Evolutionary conservation across 805 yeast species (phyloP).

Genomic region (Candida koratica): DNA sequence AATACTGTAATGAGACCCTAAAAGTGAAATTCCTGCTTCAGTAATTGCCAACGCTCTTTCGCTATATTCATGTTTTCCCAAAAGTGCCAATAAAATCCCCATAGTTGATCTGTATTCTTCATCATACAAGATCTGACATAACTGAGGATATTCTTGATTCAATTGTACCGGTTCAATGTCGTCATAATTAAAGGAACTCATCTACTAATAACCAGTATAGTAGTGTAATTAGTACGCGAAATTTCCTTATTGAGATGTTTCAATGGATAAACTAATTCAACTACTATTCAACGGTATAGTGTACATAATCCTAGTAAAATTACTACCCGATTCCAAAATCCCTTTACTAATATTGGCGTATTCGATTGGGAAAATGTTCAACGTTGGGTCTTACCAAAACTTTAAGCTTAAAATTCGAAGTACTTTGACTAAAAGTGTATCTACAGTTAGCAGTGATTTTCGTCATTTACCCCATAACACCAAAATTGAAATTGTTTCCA

Average conservation of each 20-base stretch:
- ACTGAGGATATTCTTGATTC: slow-evolving; percentile 40
- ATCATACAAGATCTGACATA: slow-evolving; percentile 67
- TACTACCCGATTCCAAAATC: slow-evolving; percentile 6
- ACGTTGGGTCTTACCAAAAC: slow-evolving; percentile 1
- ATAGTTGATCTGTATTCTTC: slow-evolving; percentile 64
- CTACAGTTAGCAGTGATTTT: not conserved
- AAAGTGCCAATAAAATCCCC: slow-evolving; percentile 58
- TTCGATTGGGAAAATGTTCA: slow-evolving; percentile 4
- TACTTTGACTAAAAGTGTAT: not conserved
- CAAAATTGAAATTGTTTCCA: slow-evolving; percentile 31
- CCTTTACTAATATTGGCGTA: slow-evolving; percentile 6
- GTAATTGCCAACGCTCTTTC: slow-evolving; percentile 71
- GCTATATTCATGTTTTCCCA: slow-evolving; percentile 57
- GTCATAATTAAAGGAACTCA: slow-evolving; percentile 25
- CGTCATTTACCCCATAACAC: slow-evolving; percentile 18
- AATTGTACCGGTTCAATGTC: slow-evolving; percentile 45
- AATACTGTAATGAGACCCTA: slow-evolving; percentile 88
- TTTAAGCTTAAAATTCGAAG: slow-evolving; percentile 3
- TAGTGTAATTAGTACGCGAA: not conserved
- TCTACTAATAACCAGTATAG: not conserved
- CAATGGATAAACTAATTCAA: slow-evolving; percentile 3
- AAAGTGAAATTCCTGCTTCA: slow-evolving; percentile 53
- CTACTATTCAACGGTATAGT: not conserved
- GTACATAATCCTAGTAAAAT: not conserved
- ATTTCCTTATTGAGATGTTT: slow-evolving; percentile 2